phyloP scores from a whole-genome alignment of 306 rosid species.

The Pterocarpus macrocarpus region DNA sequence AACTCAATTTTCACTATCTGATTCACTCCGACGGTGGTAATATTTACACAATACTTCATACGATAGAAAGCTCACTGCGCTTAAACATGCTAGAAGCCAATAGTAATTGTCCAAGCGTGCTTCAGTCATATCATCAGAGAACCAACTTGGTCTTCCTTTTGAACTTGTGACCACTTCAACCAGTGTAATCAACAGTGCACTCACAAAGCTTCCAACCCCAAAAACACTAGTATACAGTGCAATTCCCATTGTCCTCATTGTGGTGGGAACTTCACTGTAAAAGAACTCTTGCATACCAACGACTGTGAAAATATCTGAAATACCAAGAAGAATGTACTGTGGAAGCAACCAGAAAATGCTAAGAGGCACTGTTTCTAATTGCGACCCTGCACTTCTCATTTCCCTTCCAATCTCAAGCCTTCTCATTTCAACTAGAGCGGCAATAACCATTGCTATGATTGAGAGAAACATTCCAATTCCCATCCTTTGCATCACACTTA shows the following conservation, averaged over 20 bases:
- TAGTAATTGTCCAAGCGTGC: conserved; percentile 83
- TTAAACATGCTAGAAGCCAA: conserved; percentile 74
- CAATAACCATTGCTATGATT: conserved; percentile 78
- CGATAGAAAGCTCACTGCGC: conserved; percentile 61
- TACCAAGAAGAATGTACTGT: conserved; percentile 83
- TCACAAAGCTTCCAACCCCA: conserved; percentile 93
- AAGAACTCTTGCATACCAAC: conserved; percentile 98
- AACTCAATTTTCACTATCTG: conserved; percentile 54
- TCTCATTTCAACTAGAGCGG: conserved; percentile 79
- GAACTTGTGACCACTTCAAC: conserved; percentile 65
- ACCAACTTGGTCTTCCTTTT: conserved; percentile 74
- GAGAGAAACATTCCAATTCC: conserved; percentile 96
- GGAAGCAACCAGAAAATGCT: conserved; percentile 94
- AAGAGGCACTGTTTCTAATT: conserved; percentile 55
- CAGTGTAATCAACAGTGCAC: conserved; percentile 75
- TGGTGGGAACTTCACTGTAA: conserved; percentile 81
- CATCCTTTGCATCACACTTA: conserved; percentile 88
- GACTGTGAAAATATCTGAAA: conserved; percentile 91
- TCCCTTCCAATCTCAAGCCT: conserved; percentile 65
- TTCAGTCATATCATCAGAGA: conserved; percentile 83
- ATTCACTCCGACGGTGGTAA: conserved; percentile 55
- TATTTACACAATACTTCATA: conserved; percentile 69
- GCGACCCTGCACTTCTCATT: conserved; percentile 48
- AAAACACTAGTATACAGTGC: conserved; percentile 87
- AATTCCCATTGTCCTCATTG: conserved; percentile 88